Conservation (phyloP, 345 rosid genomes). For the Excoecaria agallocha region DNA sequence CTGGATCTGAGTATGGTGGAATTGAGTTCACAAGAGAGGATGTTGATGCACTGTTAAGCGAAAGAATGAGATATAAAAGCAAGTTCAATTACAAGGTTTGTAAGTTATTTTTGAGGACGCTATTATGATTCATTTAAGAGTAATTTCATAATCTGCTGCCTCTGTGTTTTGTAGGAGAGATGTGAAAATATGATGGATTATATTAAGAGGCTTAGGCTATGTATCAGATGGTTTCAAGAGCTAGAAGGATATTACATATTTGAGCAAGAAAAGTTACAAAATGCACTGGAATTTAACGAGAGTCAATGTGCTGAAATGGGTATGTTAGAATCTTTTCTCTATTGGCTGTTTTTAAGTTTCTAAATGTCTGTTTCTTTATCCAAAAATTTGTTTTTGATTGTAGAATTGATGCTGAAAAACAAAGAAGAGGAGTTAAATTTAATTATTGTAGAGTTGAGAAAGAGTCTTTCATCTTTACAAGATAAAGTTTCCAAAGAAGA, state of each 20-base stretch:
- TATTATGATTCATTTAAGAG: constrained; percentile 12
- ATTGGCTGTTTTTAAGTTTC: neutral
- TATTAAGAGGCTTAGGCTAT: constrained; percentile 82
- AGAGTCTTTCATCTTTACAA: constrained; percentile 67
- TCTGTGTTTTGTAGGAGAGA: constrained; percentile 66
- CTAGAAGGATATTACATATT: constrained; percentile 74
- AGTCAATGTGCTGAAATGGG: constrained; percentile 79
- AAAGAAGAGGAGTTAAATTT: constrained; percentile 89
- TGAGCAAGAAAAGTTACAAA: constrained; percentile 77
- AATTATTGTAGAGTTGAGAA: constrained; percentile 81
- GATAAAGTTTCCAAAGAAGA: constrained; percentile 80
- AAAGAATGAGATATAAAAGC: constrained; percentile 39
- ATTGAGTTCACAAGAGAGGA: constrained; percentile 47
- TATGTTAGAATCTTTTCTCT: constrained; percentile 24
- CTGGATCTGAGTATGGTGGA: constrained; percentile 47
- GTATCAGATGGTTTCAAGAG: constrained; percentile 97
- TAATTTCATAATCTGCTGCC: constrained; percentile 18
- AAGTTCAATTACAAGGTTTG: constrained; percentile 82
- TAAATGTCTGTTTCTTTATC: neutral
- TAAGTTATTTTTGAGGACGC: neutral
- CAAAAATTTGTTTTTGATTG: constrained; percentile 27
- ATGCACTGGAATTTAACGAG: constrained; percentile 61
- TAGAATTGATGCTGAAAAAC: constrained; percentile 68
- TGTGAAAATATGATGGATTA: constrained; percentile 94
- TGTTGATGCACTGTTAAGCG: constrained; percentile 37